A percentile compares a stretch with the other conserved stretches of the same genome.
Evolutionary conservation across 2,329 filamentous ascomycete genomes (phyloP).

Genomic region (Juglanconis sp.): DNA sequence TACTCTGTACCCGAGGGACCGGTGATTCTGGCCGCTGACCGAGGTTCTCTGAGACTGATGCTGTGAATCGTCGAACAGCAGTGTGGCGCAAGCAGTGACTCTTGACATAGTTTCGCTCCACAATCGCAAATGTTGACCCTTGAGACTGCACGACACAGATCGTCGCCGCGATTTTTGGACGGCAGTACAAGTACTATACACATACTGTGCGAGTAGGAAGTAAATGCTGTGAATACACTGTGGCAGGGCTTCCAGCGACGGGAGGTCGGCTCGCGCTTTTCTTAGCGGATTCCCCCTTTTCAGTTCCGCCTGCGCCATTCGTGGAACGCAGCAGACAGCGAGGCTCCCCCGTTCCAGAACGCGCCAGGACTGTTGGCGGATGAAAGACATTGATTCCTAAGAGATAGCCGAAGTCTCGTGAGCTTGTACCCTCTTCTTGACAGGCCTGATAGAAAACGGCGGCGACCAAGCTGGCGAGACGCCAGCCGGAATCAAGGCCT

Average conservation of each 20-base stretch:
- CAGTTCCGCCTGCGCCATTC: constrained; percentile 8
- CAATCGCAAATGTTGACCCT: background rate
- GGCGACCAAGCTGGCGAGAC: constrained; percentile 2
- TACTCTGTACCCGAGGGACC: no score
- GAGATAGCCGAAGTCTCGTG: background rate
- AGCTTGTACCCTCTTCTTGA: background rate
- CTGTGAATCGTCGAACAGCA: constrained; percentile 11
- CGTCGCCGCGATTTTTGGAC: background rate
- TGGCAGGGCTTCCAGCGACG: background rate
- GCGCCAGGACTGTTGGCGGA: constrained; percentile 4
- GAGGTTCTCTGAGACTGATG: background rate
- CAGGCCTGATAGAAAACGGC: background rate
- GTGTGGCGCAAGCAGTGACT: constrained; percentile 6
- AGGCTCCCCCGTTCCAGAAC: constrained; percentile 5
- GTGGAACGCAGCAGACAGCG: background rate
- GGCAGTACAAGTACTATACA: no score
- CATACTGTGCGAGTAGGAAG: background rate
- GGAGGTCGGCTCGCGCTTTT: constrained; percentile 9
- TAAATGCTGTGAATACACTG: constrained; percentile 7
- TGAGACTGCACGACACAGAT: background rate
- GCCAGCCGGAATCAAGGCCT: background rate
- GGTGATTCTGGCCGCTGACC: background rate
- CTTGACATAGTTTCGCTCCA: constrained; percentile 2
- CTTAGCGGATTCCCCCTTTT: constrained; percentile 14
- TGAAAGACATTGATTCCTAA: background rate